phyloP scores from a whole-genome alignment of 345 rosid species.

The Rhodamnia rubescens region DNA sequence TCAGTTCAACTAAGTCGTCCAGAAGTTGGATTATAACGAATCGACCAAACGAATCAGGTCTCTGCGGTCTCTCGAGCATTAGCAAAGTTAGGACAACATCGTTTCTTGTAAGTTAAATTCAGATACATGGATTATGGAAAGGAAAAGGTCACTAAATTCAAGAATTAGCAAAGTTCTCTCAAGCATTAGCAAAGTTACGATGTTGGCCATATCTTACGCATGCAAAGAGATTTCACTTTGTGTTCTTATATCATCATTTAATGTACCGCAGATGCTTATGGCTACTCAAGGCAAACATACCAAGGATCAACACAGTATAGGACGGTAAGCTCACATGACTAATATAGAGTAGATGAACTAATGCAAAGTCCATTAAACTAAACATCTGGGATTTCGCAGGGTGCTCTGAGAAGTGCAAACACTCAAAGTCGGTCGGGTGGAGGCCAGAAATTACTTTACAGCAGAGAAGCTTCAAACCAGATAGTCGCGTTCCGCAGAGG shows the following conservation, averaged over 20 bases:
- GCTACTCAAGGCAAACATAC: slow-evolving; percentile 29
- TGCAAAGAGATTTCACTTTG: background rate
- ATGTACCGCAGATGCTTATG: slow-evolving; percentile 38
- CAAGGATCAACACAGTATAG: slow-evolving; percentile 36
- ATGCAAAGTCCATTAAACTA: background rate
- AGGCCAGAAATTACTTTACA: slow-evolving; percentile 19
- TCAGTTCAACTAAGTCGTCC: background rate
- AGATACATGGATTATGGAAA: background rate
- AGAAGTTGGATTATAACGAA: background rate
- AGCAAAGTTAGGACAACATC: background rate
- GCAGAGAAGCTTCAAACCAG: slow-evolving; percentile 28
- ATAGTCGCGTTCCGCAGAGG: slow-evolving; percentile 44
- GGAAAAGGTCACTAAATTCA: background rate
- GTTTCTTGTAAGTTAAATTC: background rate
- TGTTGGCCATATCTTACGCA: background rate
- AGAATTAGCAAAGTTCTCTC: no score
- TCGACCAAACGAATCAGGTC: background rate
- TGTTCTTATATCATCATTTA: background rate
- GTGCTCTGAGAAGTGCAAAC: slow-evolving; percentile 20
- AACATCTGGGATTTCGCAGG: slow-evolving; percentile 21
- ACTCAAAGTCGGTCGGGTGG: slow-evolving; percentile 6
- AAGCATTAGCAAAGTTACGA: background rate
- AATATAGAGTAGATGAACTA: background rate
- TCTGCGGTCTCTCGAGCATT: background rate
- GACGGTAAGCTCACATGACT: slow-evolving; percentile 29